These are phyloP conservation scores for Circinella minor DNA, from an alignment of 371 early-diverging fungal genomes.

Conservation along the genomic window DNA sequence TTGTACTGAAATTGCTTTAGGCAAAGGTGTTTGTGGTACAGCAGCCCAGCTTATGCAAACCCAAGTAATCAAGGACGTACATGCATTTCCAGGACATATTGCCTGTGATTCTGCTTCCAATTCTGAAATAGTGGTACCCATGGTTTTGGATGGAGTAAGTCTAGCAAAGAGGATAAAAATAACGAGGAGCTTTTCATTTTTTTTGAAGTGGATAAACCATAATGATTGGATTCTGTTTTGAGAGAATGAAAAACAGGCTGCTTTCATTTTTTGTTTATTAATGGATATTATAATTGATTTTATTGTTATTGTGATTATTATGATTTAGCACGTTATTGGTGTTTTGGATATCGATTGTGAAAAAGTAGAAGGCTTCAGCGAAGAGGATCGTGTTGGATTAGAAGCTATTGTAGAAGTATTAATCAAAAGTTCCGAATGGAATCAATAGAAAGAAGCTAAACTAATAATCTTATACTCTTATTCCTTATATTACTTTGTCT, in stretches of 20 bases:
- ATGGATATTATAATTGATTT: too few species aligned
- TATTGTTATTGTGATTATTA: background rate
- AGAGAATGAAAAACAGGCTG: background rate
- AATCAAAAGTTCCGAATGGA: conserved; percentile 68
- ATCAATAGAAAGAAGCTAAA: background rate
- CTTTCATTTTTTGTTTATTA: background rate
- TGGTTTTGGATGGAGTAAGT: conserved; percentile 60
- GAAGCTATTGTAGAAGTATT: conserved; percentile 71
- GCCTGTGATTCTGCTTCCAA: conserved; percentile 90
- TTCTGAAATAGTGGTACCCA: conserved; percentile 91
- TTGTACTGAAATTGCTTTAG: conserved; percentile 83
- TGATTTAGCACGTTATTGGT: conserved; percentile 64
- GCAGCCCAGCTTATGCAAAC: conserved; percentile 63
- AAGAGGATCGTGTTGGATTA: conserved; percentile 74
- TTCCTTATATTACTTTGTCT: too few species aligned
- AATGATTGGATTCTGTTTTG: background rate
- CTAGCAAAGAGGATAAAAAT: too few species aligned
- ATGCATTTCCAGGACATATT: conserved; percentile 89
- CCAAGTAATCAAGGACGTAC: conserved; percentile 78
- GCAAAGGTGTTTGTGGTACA: conserved; percentile 91
- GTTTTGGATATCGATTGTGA: conserved; percentile 90
- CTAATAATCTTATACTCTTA: too few species aligned
- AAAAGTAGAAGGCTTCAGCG: conserved; percentile 74
- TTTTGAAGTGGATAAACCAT: too few species aligned
- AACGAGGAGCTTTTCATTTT: too few species aligned